Evolutionary conservation across 306 rosid species (phyloP).

Genomic region (Hippophae tibetana): DNA sequence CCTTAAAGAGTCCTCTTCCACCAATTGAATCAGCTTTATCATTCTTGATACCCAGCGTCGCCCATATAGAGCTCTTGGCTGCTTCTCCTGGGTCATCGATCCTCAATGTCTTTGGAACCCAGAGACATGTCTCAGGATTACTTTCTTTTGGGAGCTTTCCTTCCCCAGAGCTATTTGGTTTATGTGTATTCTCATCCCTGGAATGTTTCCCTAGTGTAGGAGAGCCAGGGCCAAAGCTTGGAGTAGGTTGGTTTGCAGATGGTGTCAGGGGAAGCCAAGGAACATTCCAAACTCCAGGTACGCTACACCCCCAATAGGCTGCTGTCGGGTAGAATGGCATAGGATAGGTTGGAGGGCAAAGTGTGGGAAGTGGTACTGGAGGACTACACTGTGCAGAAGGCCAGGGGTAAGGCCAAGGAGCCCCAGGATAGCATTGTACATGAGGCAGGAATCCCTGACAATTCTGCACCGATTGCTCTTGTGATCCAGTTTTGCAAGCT

Average conservation of each 20-base stretch:
- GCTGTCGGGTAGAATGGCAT: slow-evolving; percentile 41
- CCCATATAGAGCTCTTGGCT: slow-evolving; percentile 53
- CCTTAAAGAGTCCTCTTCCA: slow-evolving; percentile 37
- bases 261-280: slow-evolving; percentile 41
- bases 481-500: slow-evolving; percentile 22
- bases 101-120: slow-evolving; percentile 51
- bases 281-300: slow-evolving; percentile 35
- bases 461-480: slow-evolving; percentile 29
- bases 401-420: slow-evolving; percentile 49
- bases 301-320: slow-evolving; percentile 39
- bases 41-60: slow-evolving; percentile 44
- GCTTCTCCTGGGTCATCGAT: slow-evolving; percentile 48
- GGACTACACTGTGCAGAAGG: slow-evolving; percentile 37
- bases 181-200: slow-evolving; percentile 28
- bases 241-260: slow-evolving; percentile 18
- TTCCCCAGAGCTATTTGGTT: slow-evolving; percentile 18
- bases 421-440: slow-evolving; percentile 35
- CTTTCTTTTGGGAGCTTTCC: slow-evolving; percentile 23
- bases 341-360: slow-evolving; percentile 42
- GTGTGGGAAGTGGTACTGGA: slow-evolving; percentile 29
- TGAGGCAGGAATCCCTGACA: slow-evolving; percentile 34
- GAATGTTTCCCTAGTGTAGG: slow-evolving; percentile 48
- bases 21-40: slow-evolving; percentile 26
- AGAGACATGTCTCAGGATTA: slow-evolving; percentile 30
- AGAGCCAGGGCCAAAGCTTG: slow-evolving; percentile 31